These are phyloP conservation scores for Metschnikowia gelsemii DNA, from an alignment of 805 yeast species.

Conservation along the genomic window DNA sequence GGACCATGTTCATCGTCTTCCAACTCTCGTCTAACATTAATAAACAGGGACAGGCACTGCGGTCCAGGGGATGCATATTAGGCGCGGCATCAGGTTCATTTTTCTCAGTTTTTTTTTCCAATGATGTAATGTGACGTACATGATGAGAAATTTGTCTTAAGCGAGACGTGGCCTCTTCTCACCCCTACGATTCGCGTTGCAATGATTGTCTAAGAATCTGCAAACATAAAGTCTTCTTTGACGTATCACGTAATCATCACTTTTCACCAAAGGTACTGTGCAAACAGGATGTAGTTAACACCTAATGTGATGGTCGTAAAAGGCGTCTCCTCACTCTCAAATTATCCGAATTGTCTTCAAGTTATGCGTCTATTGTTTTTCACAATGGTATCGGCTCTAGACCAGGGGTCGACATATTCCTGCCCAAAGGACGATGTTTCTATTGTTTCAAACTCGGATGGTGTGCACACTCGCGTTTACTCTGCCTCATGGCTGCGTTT, in stretches of 20 bases:
- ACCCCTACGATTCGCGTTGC: too few species aligned
- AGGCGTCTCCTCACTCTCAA: not conserved
- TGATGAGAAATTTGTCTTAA: not conserved
- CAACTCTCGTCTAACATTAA: not conserved
- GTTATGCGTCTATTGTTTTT: not conserved
- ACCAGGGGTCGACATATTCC: conserved; percentile 1
- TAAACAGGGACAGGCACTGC: too few species aligned
- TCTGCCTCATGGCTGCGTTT: conserved; percentile 11
- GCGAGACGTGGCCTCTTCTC: not conserved
- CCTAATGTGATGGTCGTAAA: too few species aligned
- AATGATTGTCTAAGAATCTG: too few species aligned
- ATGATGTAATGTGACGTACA: not conserved
- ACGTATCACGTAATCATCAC: too few species aligned
- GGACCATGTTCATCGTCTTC: not conserved
- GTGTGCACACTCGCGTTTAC: conserved; percentile 7
- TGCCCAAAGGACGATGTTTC: conserved; percentile 1
- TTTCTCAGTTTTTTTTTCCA: not conserved
- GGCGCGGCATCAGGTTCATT: not conserved
- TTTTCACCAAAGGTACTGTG: too few species aligned
- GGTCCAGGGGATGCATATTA: too few species aligned
- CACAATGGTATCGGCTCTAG: not conserved
- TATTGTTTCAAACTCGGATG: not conserved
- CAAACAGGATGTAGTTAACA: not conserved
- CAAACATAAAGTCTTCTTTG: too few species aligned
- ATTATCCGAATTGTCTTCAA: not conserved